Evolutionary conservation across 2,329 filamentous ascomycete genomes (phyloP), one percentile per base, ranked within the genome.

Genomic region (Tolypocladium capitatum): DNA sequence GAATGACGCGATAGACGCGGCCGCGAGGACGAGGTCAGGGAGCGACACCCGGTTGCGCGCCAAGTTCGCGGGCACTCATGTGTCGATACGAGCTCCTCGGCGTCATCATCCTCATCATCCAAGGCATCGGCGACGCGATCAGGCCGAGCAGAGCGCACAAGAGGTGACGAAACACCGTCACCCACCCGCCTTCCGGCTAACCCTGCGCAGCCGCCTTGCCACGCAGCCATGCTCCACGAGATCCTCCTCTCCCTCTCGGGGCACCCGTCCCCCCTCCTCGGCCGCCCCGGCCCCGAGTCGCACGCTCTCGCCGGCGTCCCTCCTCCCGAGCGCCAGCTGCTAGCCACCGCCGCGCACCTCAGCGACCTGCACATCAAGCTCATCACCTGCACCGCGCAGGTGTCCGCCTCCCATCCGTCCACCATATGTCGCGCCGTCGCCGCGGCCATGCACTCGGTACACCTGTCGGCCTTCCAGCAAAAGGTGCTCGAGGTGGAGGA

Each of bases 191-290:
- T 33, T 14, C 16, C 24, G 1, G 13, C 46, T 43, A 38, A 46
- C n/a, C 20, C 18, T 16, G n/a, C 16, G 6, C 40, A 51, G 50
- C 28, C 44, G 14, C 21, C 47, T 48, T 11, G 16, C 46, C 21
- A 35, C 48, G 27, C 45, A 47, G 43, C 56, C 56, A 98, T 98
- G 92, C 86, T 98, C 66, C 92, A 97, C 78, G 92, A 98, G 75
- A 88, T 98, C 71, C 81, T 97, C 67, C 83, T 98, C 67, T 91
- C 90, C 65, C 82, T 97, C 67, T 94, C 90, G 59, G 91, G 92
- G 56, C 87, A 97, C 69, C 84, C 86, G 54, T 96, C 91, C 54
- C 84, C 89, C 56, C 79, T 97, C 62, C 85, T 96, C 70, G 76
- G 78, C 63, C 62, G 69, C 56, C 63, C 71, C 57, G 60, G 67